Conservation (phyloP, 2,329 filamentous ascomycete genomes). For the Nakataea oryzae region DNA sequence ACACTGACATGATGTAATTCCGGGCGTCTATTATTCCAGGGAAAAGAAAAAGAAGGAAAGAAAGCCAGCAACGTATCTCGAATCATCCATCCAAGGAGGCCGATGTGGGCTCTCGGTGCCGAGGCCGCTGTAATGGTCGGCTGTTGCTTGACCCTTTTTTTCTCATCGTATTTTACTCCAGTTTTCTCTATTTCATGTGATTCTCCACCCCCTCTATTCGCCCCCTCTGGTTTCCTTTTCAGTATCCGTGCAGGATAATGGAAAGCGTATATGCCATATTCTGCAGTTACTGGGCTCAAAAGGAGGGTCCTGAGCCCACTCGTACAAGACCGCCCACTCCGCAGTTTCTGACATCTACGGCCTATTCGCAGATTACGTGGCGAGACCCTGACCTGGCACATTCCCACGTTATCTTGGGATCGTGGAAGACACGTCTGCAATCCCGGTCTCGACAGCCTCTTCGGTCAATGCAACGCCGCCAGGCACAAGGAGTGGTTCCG, state of each 20-base stretch:
- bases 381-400: not conserved
- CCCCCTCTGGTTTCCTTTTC: too few species aligned
- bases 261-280: not conserved
- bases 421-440: not conserved
- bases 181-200: not conserved
- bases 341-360: not conserved
- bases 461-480: conserved; percentile 46
- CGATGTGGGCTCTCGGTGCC: not conserved
- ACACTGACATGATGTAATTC: not conserved
- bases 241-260: not conserved
- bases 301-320: not conserved
- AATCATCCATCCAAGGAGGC: not conserved
- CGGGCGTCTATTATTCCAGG: too few species aligned
- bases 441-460: conserved; percentile 29
- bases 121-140: not conserved
- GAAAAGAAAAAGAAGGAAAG: too few species aligned
- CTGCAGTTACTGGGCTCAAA: not conserved
- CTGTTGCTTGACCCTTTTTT: not conserved
- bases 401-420: too few species aligned
- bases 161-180: not conserved
- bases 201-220: not conserved
- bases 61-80: not conserved
- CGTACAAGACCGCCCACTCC: not conserved
- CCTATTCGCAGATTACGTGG: not conserved
- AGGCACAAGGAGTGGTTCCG: conserved; percentile 33